These are phyloP conservation scores for Agarophyton chilense DNA, from an alignment of 23 red algal genomes.

Conservation along the genomic window DNA sequence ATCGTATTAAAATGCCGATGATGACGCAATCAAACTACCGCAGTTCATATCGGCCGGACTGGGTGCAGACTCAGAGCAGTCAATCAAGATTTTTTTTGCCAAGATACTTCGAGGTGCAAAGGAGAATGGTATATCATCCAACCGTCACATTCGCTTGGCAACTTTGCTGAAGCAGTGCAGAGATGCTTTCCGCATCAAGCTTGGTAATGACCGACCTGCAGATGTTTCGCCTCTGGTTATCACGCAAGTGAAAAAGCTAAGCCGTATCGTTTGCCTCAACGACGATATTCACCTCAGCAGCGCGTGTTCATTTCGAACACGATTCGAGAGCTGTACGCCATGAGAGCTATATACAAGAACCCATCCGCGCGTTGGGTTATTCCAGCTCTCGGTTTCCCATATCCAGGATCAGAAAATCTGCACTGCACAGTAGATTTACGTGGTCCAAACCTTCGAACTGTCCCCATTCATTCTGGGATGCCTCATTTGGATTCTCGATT, in stretches of 20 bases:
- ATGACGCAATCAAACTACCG: conserved; percentile 17
- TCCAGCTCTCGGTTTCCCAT: conserved; percentile 35
- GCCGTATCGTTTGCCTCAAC: neutral
- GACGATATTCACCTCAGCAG: neutral
- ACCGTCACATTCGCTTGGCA: neutral
- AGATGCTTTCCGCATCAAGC: neutral
- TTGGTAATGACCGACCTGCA: neutral
- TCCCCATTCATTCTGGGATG: conserved; percentile 23
- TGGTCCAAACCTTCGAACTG: conserved; percentile 12
- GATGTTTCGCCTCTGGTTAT: conserved; percentile 4
- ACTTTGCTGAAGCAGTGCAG: neutral
- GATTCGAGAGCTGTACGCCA: conserved; percentile 5
- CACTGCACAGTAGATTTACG: conserved; percentile 37
- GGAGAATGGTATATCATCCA: neutral
- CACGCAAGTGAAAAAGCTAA: neutral
- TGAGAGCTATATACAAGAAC: conserved; percentile 25
- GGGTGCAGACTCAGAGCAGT: neutral
- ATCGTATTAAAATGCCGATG: neutral
- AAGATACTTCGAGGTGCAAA: neutral
- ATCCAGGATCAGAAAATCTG: conserved; percentile 23
- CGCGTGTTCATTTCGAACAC: neutral
- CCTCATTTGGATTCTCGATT: conserved; percentile 6
- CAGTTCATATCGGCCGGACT: neutral
- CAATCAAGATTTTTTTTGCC: neutral
- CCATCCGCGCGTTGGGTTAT: conserved; percentile 27